Conservation (phyloP, 2,329 filamentous ascomycete species). For the Leptographium flavum region DNA sequence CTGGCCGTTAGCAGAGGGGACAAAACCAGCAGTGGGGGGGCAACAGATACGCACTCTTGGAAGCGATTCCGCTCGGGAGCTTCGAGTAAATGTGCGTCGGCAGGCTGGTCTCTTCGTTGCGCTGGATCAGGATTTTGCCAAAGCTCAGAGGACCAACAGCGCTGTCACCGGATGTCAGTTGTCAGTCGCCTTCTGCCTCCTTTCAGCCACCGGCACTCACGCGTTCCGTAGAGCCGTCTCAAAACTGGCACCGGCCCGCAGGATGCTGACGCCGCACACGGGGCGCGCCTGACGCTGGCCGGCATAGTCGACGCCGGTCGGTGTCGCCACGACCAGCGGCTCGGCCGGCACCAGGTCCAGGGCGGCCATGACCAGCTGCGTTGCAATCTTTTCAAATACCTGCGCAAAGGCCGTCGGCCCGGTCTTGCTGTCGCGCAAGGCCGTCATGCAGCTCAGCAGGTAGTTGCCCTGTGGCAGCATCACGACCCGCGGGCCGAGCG, state of each 20-base stretch:
- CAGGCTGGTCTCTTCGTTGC: constrained; percentile 1
- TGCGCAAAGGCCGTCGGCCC: not conserved
- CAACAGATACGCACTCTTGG: not conserved
- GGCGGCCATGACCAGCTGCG: not conserved
- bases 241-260: constrained; percentile 2
- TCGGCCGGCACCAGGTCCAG: constrained; percentile 1
- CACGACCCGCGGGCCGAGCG: not conserved
- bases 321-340: not conserved
- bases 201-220: not conserved
- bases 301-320: not conserved
- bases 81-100: constrained; percentile 1
- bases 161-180: not conserved
- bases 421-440: not conserved
- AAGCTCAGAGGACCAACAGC: not conserved
- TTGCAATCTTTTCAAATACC: constrained; percentile 1
- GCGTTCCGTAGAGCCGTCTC: not conserved
- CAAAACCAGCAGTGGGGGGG: too few relatives aligned
- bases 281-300: not conserved
- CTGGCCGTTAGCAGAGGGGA: not conserved
- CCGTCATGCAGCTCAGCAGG: constrained; percentile 3
- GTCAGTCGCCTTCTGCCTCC: too few relatives aligned
- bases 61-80: not conserved
- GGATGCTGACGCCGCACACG: constrained; percentile 3
- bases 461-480: constrained; percentile 1
- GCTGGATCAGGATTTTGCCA: constrained; percentile 3